Evolutionary conservation across 495 filamentous ascomycete genomes (phyloP).

Genomic region (Tuber umbilicatum): DNA sequence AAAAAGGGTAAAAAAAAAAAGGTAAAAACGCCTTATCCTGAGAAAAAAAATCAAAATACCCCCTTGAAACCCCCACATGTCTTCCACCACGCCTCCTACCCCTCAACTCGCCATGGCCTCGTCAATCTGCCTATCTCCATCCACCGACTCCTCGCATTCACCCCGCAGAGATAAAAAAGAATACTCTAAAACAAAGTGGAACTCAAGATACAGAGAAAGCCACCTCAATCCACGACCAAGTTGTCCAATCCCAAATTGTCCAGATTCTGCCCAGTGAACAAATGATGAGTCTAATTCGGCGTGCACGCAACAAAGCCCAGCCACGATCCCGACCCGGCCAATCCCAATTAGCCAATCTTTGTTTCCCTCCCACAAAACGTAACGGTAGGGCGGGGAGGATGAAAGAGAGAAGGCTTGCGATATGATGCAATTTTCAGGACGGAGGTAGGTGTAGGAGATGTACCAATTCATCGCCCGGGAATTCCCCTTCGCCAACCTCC

Average conservation of each 20-base stretch:
- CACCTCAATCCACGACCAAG: neutral
- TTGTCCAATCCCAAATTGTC: neutral
- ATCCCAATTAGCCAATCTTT: slow-evolving; percentile 5
- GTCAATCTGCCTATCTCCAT: neutral
- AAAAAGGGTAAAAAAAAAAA: neutral
- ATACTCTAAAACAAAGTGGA: slow-evolving; percentile 3
- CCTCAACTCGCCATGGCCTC: neutral
- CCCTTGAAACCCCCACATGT: neutral
- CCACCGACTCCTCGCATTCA: neutral
- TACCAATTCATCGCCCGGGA: slow-evolving; percentile 37
- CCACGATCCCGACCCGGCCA: neutral
- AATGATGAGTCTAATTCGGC: slow-evolving; percentile 2
- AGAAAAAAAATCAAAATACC: neutral
- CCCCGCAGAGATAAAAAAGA: neutral
- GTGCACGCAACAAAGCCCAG: neutral
- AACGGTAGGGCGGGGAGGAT: neutral
- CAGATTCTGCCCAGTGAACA: neutral
- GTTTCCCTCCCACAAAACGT: slow-evolving; percentile 4
- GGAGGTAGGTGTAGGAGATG: slow-evolving; percentile 37
- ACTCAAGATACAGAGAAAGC: neutral
- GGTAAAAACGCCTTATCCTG: neutral
- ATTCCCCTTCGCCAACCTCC: slow-evolving; percentile 30
- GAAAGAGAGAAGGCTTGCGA: neutral
- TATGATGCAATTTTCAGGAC: slow-evolving; percentile 5
- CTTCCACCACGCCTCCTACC: neutral